A percentile compares a stretch with the other conserved stretches of the same genome.
Conservation (phyloP, 371 early-diverging fungal species). For the Rhizopus delemar region DNA sequence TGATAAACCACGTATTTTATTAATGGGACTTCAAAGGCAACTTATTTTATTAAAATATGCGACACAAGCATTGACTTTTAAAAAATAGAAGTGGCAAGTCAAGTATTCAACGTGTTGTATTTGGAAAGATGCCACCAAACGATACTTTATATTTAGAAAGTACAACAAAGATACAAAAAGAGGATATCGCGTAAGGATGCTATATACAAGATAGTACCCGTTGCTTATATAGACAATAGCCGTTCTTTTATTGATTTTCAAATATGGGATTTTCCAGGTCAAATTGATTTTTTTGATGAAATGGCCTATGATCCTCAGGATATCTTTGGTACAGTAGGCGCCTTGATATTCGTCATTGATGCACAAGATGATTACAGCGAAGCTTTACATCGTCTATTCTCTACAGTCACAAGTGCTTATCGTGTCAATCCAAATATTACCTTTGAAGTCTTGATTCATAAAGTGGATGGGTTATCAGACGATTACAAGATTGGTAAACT, state of each 20-base stretch:
- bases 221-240: slow-evolving; percentile 16
- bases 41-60: neutral
- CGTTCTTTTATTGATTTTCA: slow-evolving; percentile 88
- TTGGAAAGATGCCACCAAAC: slow-evolving; percentile 89
- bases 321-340: slow-evolving; percentile 77
- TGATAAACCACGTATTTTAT: slow-evolving; percentile 61
- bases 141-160: slow-evolving; percentile 91
- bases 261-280: slow-evolving; percentile 94
- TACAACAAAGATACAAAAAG: slow-evolving; percentile 79
- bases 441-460: slow-evolving; percentile 94
- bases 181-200: slow-evolving; percentile 63
- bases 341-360: slow-evolving; percentile 93
- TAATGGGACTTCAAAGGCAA: slow-evolving; percentile 72
- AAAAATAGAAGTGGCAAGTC: slow-evolving; percentile 88
- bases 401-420: slow-evolving; percentile 77
- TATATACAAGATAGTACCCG: too few species aligned
- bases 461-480: slow-evolving; percentile 93
- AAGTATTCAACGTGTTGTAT: slow-evolving; percentile 89
- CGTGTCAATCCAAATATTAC: slow-evolving; percentile 79
- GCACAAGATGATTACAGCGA: slow-evolving; percentile 91
- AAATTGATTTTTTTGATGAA: slow-evolving; percentile 80
- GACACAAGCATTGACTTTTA: slow-evolving; percentile 5
- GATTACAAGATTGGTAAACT: slow-evolving; percentile 85
- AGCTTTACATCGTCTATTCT: slow-evolving; percentile 73
- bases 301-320: slow-evolving; percentile 69